A percentile compares a stretch with the other conserved stretches of the same genome.
These are phyloP conservation scores for Oxytropis ochrocephala DNA, from an alignment of 306 rosid genomes.

Conservation along the genomic window DNA sequence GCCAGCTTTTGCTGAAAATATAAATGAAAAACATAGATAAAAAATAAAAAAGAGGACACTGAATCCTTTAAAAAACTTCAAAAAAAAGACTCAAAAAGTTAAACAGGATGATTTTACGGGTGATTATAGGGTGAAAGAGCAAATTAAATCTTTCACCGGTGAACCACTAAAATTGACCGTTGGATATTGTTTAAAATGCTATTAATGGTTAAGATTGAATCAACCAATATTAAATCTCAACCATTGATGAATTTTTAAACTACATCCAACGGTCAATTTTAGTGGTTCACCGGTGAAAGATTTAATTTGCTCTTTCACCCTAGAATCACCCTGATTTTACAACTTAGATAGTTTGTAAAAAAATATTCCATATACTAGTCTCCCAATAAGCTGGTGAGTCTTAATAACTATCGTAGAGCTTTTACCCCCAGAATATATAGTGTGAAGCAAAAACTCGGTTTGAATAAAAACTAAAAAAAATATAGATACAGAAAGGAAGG, in stretches of 20 bases:
- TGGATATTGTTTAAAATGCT: too few species aligned
- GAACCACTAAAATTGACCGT: too few species aligned
- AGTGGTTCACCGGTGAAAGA: too few species aligned
- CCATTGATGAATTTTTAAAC: too few species aligned
- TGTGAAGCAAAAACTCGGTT: neutral
- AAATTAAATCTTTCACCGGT: too few species aligned
- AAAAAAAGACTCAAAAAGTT: neutral
- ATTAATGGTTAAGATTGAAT: too few species aligned
- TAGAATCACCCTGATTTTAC: too few species aligned
- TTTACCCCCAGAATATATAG: neutral
- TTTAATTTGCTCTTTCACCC: too few species aligned
- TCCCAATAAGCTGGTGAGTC: neutral
- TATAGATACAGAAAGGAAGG: neutral
- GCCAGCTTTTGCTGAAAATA: slow-evolving; percentile 84
- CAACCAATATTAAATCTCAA: too few species aligned
- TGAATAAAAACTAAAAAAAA: neutral
- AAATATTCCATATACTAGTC: neutral
- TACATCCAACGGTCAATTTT: too few species aligned
- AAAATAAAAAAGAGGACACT: neutral
- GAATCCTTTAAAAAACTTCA: neutral
- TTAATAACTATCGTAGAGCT: neutral
- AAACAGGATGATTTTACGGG: neutral
- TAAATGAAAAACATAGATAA: slow-evolving; percentile 19
- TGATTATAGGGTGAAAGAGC: too few species aligned
- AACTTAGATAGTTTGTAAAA: neutral